Evolutionary conservation across 768 basidiomycete genomes (phyloP), one percentile per base, ranked within the genome.

Genomic region (Fomitopsis pulvina): DNA sequence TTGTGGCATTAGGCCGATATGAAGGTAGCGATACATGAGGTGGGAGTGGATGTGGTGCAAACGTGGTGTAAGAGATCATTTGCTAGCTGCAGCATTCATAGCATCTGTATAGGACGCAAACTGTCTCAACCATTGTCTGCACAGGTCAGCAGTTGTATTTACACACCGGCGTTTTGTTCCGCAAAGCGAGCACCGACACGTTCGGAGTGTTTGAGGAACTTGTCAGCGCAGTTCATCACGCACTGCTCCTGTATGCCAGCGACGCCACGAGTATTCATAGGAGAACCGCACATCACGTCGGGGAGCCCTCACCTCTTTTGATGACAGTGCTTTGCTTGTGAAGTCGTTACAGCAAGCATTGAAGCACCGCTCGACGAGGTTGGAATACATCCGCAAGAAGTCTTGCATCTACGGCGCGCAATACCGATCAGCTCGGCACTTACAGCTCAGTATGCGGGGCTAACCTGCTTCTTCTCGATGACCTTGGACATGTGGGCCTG

Each of bases 181-280:
- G 92, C 91, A 63, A 95, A 96, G 41, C 93, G 79, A 25, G 91
- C 85, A 4, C 92, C 92, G 14, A 95, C 87, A 45, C 93, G 77
- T 65, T 97, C 93, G 10, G 92, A 92, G 65, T 96, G 92, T 66
- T 96, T 96, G 62, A 98, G 71, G 74, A 96, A 97, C 69, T 98
- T 99, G 75, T 97, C 95, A 20, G 92, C 79, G 72, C 95, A 99
- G 71, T 94, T 92, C 68, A 81, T 75, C 41, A 95, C 81, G 65
- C 95, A 99, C 57, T 81, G 78, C 60, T 88, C 87, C 93, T 98
- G 61, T 26, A 57, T 55, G 18, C 41, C 46, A 41, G 41, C 49
- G 18, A 9, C 14, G 27, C 26, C 26, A 12, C 3, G 5, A 29
- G 18, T 18, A 37, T 4, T 18, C 5, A 37, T 37, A 5, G 34